These are phyloP conservation scores for Phytopythium montanum DNA, from an alignment of 352 stramenopile species.

Conservation along the genomic window DNA sequence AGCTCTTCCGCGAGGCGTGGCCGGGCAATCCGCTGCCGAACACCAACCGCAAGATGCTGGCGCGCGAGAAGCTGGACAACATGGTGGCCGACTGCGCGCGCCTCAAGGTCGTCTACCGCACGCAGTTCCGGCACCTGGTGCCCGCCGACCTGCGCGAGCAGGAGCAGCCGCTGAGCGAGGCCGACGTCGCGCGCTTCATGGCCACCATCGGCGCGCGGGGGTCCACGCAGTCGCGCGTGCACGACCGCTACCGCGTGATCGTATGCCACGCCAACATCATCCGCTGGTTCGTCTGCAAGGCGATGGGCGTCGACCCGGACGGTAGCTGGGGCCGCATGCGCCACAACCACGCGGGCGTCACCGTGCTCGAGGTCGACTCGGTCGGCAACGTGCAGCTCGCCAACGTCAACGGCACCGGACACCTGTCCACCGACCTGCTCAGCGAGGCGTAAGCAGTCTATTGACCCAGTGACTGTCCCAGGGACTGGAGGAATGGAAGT, in stretches of 20 bases:
- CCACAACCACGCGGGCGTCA: conserved; percentile 66
- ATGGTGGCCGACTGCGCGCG: conserved; percentile 69
- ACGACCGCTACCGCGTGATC: conserved; percentile 51
- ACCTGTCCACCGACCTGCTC: conserved; percentile 52
- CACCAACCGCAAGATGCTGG: conserved; percentile 56
- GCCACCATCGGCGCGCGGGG: conserved; percentile 20
- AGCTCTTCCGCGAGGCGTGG: conserved; percentile 67
- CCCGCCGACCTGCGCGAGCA: conserved; percentile 37
- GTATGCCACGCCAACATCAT: conserved; percentile 76
- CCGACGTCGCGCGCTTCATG: conserved; percentile 25
- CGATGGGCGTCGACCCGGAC: conserved; percentile 56
- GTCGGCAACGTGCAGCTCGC: conserved; percentile 66
- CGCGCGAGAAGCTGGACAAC: conserved; percentile 67
- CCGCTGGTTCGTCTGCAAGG: conserved; percentile 66
- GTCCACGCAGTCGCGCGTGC: conserved; percentile 27
- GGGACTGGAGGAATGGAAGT: background rate
- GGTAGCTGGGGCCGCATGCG: conserved; percentile 70
- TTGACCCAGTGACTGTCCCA: background rate
- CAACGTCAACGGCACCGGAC: conserved; percentile 61
- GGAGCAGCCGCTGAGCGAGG: conserved; percentile 21
- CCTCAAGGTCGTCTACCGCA: conserved; percentile 59
- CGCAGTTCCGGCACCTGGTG: conserved; percentile 65
- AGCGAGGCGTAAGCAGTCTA: conserved; percentile 35
- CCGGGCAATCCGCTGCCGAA: conserved; percentile 59
- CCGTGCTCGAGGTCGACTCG: conserved; percentile 58